A percentile compares a stretch with the other conserved stretches of the same genome.
Conservation (phyloP, 495 filamentous ascomycete species). For the Hyaloscypha variabilis region DNA sequence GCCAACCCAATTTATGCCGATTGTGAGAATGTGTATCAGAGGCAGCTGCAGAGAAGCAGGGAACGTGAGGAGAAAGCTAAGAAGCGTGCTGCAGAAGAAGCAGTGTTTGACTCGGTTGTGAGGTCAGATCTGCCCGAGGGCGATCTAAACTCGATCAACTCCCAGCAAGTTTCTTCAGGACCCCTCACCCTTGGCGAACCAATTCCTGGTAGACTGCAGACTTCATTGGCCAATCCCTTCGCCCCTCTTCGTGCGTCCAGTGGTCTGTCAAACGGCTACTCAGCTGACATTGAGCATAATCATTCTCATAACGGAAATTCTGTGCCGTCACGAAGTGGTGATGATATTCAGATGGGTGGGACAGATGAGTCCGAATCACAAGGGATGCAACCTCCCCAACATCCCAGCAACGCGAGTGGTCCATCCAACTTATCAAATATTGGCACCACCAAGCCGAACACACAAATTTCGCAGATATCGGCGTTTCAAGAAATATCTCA, state of each 20-base stretch:
- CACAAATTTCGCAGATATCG: conserved; percentile 66
- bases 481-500: conserved; percentile 74
- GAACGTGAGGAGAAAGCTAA: conserved; percentile 62
- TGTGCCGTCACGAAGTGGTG: conserved; percentile 53
- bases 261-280: conserved; percentile 55
- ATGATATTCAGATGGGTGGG: conserved; percentile 61
- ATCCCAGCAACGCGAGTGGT: conserved; percentile 35
- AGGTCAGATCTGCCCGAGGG: conserved; percentile 18
- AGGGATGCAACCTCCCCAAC: conserved; percentile 26
- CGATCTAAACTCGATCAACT: conserved; percentile 14
- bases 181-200: conserved; percentile 64
- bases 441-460: conserved; percentile 33
- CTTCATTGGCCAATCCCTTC: conserved; percentile 3
- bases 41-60: conserved; percentile 71
- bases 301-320: conserved; percentile 66
- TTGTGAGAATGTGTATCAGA: conserved; percentile 72
- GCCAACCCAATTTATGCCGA: conserved; percentile 67
- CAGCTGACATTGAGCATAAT: conserved; percentile 45
- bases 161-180: conserved; percentile 36
- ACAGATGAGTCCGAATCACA: conserved; percentile 51
- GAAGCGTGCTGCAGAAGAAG: conserved; percentile 53
- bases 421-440: too few species aligned
- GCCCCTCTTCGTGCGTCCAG: conserved; percentile 41
- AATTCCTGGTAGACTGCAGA: conserved; percentile 47
- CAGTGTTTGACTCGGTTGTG: conserved; percentile 30